Percentiles rank a stretch among this genome's conserved stretches.
phyloP scores from a whole-genome alignment of 164 flowering plant genomes.

The Vitis rotundifolia region DNA sequence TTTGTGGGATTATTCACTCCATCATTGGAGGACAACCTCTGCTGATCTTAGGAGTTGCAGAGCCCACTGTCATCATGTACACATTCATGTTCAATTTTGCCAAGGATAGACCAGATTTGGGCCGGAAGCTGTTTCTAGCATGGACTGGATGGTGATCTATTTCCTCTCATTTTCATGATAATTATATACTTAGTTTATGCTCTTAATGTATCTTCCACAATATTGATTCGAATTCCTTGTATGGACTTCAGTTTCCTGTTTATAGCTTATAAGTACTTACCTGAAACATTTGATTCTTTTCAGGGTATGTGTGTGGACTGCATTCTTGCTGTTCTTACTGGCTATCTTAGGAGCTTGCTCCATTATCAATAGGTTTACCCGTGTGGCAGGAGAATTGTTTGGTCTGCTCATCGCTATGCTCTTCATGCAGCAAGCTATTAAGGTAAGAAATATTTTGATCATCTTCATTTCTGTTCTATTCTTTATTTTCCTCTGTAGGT shows the following conservation, averaged over 20 bases:
- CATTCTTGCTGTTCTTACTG: slow-evolving; percentile 62
- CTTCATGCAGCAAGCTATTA: slow-evolving; percentile 94
- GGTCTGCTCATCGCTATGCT: slow-evolving; percentile 92
- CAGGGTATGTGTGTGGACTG: slow-evolving; percentile 98
- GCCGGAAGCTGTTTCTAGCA: slow-evolving; percentile 77
- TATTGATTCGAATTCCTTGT: background rate
- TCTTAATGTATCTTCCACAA: background rate
- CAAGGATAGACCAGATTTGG: slow-evolving; percentile 79
- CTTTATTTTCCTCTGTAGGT: background rate
- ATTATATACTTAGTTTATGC: background rate
- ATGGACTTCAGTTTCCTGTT: background rate
- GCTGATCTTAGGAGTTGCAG: slow-evolving; percentile 95
- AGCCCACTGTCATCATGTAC: slow-evolving; percentile 98
- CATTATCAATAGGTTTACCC: slow-evolving; percentile 86
- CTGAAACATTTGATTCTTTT: background rate
- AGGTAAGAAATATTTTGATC: slow-evolving; percentile 39
- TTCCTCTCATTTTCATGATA: slow-evolving; percentile 11
- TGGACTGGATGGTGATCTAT: slow-evolving; percentile 90
- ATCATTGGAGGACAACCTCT: slow-evolving; percentile 95
- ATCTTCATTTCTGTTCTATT: background rate
- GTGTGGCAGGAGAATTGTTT: slow-evolving; percentile 87
- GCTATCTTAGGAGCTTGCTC: slow-evolving; percentile 87
- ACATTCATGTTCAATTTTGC: slow-evolving; percentile 95
- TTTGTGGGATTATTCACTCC: slow-evolving; percentile 94
- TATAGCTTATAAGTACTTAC: background rate